Conservation (phyloP, 805 yeast genomes). For the Komagataella pastoris region DNA sequence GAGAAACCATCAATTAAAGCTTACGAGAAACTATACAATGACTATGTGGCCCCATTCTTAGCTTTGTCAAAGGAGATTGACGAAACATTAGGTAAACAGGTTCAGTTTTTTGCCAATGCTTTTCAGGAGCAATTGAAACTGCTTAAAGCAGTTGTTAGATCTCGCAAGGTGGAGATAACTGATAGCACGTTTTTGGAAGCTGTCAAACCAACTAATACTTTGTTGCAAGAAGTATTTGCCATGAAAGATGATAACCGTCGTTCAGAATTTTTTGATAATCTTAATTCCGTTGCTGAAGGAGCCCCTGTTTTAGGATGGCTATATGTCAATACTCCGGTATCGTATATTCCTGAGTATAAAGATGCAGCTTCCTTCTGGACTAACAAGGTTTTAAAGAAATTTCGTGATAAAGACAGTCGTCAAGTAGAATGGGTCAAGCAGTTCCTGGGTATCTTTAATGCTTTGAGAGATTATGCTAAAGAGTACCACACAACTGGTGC, state of each 20-base stretch:
- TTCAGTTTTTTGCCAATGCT: conserved; percentile 32
- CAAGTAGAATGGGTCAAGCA: conserved; percentile 75
- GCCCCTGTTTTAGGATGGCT: conserved; percentile 89
- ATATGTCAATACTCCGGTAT: conserved; percentile 60
- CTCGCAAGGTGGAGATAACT: conserved; percentile 51
- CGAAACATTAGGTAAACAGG: conserved; percentile 43
- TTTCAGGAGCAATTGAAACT: conserved; percentile 48
- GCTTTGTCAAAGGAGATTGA: conserved; percentile 39
- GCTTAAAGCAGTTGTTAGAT: conserved; percentile 40
- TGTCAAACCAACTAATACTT: conserved; percentile 56
- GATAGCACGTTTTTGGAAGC: conserved; percentile 41
- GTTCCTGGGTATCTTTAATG: conserved; percentile 52
- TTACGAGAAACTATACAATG: conserved; percentile 40
- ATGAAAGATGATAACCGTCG: conserved; percentile 67
- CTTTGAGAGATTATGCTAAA: conserved; percentile 60
- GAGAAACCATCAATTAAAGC: conserved; percentile 32
- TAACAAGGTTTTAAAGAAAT: conserved; percentile 78
- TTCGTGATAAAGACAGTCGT: conserved; percentile 52
- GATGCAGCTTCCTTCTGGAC: conserved; percentile 94
- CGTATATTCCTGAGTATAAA: conserved; percentile 67
- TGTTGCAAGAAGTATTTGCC: conserved; percentile 41
- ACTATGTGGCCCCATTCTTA: conserved; percentile 47
- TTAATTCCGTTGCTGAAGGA: conserved; percentile 82
- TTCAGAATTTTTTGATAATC: conserved; percentile 50
- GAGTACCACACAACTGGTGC: conserved; percentile 78